phyloP scores from a whole-genome alignment of 148 eudicot species.

The Rhododendron williamsianum region DNA sequence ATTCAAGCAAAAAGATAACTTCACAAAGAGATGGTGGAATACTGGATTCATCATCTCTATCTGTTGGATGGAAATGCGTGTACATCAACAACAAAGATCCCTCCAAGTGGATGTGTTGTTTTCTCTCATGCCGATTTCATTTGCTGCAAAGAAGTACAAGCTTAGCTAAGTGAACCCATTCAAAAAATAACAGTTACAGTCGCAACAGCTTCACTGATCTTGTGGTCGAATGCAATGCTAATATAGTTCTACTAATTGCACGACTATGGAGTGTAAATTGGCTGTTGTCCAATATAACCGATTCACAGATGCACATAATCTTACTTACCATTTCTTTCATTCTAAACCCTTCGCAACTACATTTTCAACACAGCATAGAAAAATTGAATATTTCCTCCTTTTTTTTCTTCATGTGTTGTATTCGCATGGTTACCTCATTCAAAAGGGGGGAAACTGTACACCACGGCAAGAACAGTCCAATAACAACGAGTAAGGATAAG shows the following conservation, averaged over 20 bases:
- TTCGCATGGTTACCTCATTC: not conserved
- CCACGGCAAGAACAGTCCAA: not conserved
- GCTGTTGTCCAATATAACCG: not conserved
- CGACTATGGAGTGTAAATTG: not conserved
- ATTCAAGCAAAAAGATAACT: conserved; percentile 10
- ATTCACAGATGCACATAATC: not conserved
- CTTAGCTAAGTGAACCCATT: not conserved
- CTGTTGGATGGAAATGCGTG: conserved; percentile 26
- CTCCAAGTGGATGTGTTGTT: conserved; percentile 17
- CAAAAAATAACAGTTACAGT: not conserved
- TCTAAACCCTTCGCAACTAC: not conserved
- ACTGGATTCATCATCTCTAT: conserved; percentile 20
- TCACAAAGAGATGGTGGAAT: conserved; percentile 1
- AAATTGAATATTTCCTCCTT: not conserved
- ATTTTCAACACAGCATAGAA: not conserved
- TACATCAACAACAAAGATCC: conserved; percentile 32
- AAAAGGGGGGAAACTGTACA: not conserved
- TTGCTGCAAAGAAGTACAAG: conserved; percentile 44
- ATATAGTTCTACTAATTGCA: not conserved
- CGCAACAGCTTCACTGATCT: not conserved
- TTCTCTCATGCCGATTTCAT: conserved; percentile 52
- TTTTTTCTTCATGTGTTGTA: not conserved
- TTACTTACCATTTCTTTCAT: not conserved
- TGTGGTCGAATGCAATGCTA: not conserved
- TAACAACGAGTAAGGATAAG: not conserved